These are phyloP conservation scores for Fraxinus albicans DNA, from an alignment of 305 asterid species.

Conservation along the genomic window DNA sequence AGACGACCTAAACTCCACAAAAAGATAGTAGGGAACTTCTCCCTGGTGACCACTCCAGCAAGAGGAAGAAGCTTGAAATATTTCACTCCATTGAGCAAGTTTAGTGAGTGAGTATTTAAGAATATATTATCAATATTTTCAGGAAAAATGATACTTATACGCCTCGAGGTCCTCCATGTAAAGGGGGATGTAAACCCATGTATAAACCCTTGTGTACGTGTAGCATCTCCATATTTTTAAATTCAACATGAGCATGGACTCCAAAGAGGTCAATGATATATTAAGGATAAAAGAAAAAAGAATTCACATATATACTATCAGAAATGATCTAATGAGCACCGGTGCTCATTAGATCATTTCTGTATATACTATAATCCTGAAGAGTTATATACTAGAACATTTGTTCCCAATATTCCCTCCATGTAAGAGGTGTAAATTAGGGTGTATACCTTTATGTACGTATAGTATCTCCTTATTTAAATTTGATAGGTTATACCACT, in stretches of 20 bases:
- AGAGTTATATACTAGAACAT: neutral
- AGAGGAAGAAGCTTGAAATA: neutral
- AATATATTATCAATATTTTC: neutral
- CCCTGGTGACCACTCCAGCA: neutral
- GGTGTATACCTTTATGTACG: neutral
- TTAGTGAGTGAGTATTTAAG: neutral
- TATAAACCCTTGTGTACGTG: neutral
- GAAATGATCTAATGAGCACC: too few relatives aligned
- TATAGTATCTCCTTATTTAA: neutral
- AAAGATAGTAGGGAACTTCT: neutral
- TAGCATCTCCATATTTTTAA: neutral
- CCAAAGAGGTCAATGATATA: neutral
- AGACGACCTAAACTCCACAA: neutral
- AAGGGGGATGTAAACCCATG: neutral
- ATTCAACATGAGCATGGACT: neutral
- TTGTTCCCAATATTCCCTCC: neutral
- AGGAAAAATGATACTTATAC: neutral
- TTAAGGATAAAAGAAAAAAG: neutral
- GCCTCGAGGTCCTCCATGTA: neutral
- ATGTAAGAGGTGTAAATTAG: neutral
- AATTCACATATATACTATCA: neutral
- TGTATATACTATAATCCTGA: neutral
- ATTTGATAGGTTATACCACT: neutral
- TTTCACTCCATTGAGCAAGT: neutral
- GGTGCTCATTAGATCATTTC: too few relatives aligned